Evolutionary conservation across 495 filamentous ascomycete genomes (phyloP), one percentile per base, ranked within the genome.

Genomic region (Jackrogersella minutella): DNA sequence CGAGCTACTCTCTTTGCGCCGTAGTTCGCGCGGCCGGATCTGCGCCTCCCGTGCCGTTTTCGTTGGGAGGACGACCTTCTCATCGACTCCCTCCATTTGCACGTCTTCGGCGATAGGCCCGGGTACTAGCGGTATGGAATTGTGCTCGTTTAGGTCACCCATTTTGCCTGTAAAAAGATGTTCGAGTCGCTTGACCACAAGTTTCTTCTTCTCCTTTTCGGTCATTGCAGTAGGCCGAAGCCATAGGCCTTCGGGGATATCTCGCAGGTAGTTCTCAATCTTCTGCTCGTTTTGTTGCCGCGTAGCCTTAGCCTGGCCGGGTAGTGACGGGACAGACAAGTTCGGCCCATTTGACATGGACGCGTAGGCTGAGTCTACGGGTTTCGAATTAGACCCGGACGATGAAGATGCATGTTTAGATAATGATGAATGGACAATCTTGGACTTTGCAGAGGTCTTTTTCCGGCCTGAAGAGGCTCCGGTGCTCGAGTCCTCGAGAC

Each of bases 101-200:
- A 87, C 78, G 64, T 87, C 83, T 73, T 88, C 80, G 58, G 83
- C 79, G 58, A 85, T 83, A 16, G 79, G 62, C 3, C 76, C 75
- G 26, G 84, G 81, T 37, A 76, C 77, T 26, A 82, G 76, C 13
- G 73, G 70, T 31, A 72, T 74, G 11, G 66, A 17, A 11, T 62
- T 24, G 11, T 52, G 43, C 14, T 69, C 67, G 13, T 16, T 75
- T 5, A 75, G 63, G 11, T 77, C 78, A 13, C 79, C 78, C 24
- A 80, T 79, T 58, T 86, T 88, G 5, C 91, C 91, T n/a, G 89
- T 90, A 58, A 93, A 93, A 3, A 93, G 80, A 52, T 92, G 88
- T 70, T 93, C 91, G 5, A 93, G 72, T 30, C 88, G 81, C 58
- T 82, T 79, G 19, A 92, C 91, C 1, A 93, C 87, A 16, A 89